Base-by-base conservation (phyloP, 805 yeast species). In the Osmozyma mogii region DNA sequence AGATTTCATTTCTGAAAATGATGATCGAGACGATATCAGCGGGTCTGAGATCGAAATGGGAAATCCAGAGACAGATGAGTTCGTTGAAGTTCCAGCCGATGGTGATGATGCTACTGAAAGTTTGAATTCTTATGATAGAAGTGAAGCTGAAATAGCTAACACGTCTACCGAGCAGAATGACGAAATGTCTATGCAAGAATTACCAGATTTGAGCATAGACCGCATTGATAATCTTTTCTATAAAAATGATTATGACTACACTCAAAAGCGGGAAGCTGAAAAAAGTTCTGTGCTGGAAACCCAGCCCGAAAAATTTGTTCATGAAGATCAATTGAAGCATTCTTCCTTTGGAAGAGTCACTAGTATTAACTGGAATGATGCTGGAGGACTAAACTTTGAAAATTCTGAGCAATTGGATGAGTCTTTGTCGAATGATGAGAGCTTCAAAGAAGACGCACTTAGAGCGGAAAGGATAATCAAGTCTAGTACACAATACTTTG, bases 331-430 rank as follows among this genome's bases (percentile, higher is more conserved):
- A 10, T 37, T 43, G 3, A 35, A 33, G 8, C 25, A 30, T 15
- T 35, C 43, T 2, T 36, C 45, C 4, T 41, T 41, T 13, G 38
- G 45, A 5, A 26, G 37, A 9, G 62, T 60, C 31, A 45, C 57
- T 3, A 61, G 67, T 37, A 55, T 63, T 16, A 61, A 58, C 40
- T 63, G 70, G 70, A 60, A 60, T 36, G 65, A 61, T 24, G 61
- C 51, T 15, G 56, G 45, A 4, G 47, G 52, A 18, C 31, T 53
- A 15, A 45, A 54, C 13, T 37, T 56, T n/a, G 61, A 56, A 15
- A 37, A 46, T 22, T 50, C 60, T 3, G 45, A 38, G 13, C 24
- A 6, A 11, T 22, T 22, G 24, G 24, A 8, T 10, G 21, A n/a
- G n/a, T n/a, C 21, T 18, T 10, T 18, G 21, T 18, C 10, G 21